Evolutionary conservation across 1,139 yeast genomes (phyloP).

Genomic region (Debaryomyces coudertii): DNA sequence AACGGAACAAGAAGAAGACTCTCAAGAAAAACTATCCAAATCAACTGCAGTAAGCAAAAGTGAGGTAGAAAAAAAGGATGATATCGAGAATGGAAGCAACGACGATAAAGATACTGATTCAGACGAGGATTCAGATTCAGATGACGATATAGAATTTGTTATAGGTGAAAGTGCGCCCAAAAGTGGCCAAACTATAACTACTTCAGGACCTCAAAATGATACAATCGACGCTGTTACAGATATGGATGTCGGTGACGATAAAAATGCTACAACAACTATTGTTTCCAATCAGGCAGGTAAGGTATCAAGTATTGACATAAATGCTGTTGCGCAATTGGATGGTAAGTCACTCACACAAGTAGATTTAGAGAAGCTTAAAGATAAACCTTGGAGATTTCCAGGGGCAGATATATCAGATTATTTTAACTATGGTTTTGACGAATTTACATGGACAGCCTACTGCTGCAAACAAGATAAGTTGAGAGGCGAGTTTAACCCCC

Average conservation of each 20-base stretch:
- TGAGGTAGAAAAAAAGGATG: slow-evolving; percentile 31
- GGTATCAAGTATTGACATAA: slow-evolving; percentile 63
- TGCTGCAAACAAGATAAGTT: slow-evolving; percentile 84
- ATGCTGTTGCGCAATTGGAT: slow-evolving; percentile 76
- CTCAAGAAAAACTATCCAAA: slow-evolving; percentile 22
- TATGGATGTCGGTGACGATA: slow-evolving; percentile 42
- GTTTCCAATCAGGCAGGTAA: slow-evolving; percentile 36
- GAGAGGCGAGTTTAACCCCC: slow-evolving; percentile 77
- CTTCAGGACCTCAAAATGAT: slow-evolving; percentile 26
- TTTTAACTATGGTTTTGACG: slow-evolving; percentile 96
- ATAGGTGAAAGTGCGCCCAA: slow-evolving; percentile 34
- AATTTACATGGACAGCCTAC: slow-evolving; percentile 93
- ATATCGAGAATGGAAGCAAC: slow-evolving; percentile 28
- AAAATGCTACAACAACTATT: slow-evolving; percentile 31
- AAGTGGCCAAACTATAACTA: slow-evolving; percentile 23
- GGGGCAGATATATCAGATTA: slow-evolving; percentile 95
- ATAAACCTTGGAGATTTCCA: slow-evolving; percentile 97
- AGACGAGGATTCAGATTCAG: slow-evolving; percentile 42
- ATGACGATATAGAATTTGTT: slow-evolving; percentile 50
- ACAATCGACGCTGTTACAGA: slow-evolving; percentile 37
- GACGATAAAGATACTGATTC: slow-evolving; percentile 38
- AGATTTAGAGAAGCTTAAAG: slow-evolving; percentile 81
- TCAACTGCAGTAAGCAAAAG: slow-evolving; percentile 26
- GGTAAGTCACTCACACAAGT: slow-evolving; percentile 85
- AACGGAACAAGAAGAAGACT: slow-evolving; percentile 19